Evolutionary conservation across 768 basidiomycete species (phyloP).

Genomic region (Hygrophorus russula): DNA sequence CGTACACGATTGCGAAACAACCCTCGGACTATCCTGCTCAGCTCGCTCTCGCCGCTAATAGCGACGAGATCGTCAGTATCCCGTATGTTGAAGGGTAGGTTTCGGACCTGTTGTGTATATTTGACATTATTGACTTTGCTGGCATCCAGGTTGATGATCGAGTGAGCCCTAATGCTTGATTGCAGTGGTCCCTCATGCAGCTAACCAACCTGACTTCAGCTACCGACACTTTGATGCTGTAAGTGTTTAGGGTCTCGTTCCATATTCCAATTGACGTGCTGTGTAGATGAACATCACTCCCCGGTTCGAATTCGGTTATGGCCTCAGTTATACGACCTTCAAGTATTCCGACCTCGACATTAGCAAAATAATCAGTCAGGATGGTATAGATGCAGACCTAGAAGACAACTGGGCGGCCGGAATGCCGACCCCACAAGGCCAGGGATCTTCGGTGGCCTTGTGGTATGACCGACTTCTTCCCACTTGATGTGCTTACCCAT

Average conservation of each 20-base stretch:
- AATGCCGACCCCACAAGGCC: conserved; percentile 37
- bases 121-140: too few relatives aligned
- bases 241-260: conserved; percentile 6
- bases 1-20: conserved; percentile 65
- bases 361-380: conserved; percentile 26
- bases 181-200: too few relatives aligned
- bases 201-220: too few relatives aligned
- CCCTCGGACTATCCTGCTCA: conserved; percentile 47
- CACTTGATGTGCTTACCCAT: too few relatives aligned
- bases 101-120: too few relatives aligned
- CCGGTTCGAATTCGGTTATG: conserved; percentile 85
- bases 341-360: conserved; percentile 51
- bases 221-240: conserved; percentile 64
- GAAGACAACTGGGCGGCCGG: conserved; percentile 48
- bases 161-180: too few relatives aligned
- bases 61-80: conserved; percentile 31
- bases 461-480: too few relatives aligned
- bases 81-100: conserved; percentile 53
- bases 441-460: too few relatives aligned
- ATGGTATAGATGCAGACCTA: conserved; percentile 26
- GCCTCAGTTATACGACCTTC: conserved; percentile 79
- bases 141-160: too few relatives aligned
- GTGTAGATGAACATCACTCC: conserved; percentile 56
- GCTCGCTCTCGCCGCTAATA: conserved; percentile 24
- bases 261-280: background rate